Evolutionary conservation across 345 rosid genomes (phyloP).

Genomic region (Salix dunnii): DNA sequence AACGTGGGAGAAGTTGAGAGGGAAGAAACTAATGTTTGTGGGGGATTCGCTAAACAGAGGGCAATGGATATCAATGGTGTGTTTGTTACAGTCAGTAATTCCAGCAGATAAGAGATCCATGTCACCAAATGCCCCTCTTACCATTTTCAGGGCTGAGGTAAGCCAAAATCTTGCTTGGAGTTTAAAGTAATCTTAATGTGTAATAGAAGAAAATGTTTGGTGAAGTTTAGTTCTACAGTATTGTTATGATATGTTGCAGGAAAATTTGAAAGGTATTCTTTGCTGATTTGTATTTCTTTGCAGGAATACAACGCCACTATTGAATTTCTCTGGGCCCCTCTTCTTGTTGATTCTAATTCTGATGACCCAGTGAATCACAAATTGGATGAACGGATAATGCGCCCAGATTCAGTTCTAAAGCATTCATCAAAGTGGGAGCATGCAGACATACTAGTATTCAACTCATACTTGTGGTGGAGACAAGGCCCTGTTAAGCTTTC

Average conservation of each 20-base stretch:
- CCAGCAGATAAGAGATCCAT: constrained; percentile 72
- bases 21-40: constrained; percentile 90
- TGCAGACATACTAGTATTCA: constrained; percentile 85
- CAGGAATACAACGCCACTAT: constrained; percentile 92
- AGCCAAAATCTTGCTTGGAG: not conserved
- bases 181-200: no score
- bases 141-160: constrained; percentile 92
- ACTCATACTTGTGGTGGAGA: constrained; percentile 98
- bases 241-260: not conserved
- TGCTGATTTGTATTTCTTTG: constrained; percentile 9
- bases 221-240: not conserved
- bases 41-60: constrained; percentile 97
- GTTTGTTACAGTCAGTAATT: constrained; percentile 78
- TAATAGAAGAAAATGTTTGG: no score
- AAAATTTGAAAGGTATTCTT: not conserved
- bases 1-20: constrained; percentile 97
- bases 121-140: constrained; percentile 83
- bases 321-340: constrained; percentile 95
- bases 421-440: constrained; percentile 88
- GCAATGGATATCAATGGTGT: constrained; percentile 98
- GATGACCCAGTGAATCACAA: constrained; percentile 98
- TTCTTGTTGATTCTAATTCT: constrained; percentile 90
- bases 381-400: constrained; percentile 65
- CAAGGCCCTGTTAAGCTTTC: constrained; percentile 82
- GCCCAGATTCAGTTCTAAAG: constrained; percentile 83